Base-by-base conservation (phyloP, 2,329 filamentous ascomycete genomes). In the Aspergillus eucalypticola region DNA sequence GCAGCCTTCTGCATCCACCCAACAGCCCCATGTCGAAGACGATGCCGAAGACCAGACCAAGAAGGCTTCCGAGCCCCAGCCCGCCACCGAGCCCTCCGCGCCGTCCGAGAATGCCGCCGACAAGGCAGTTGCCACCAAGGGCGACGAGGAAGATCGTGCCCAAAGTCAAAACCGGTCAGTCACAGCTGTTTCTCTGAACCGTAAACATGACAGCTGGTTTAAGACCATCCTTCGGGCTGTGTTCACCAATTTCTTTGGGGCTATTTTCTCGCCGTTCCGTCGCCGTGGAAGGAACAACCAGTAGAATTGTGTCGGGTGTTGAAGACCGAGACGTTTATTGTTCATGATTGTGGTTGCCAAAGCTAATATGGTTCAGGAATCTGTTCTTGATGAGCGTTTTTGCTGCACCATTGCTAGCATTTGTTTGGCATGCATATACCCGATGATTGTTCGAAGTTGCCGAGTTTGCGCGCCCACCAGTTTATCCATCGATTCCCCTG, bases 1-100 rank as follows among this genome's bases (percentile, higher is more conserved):
- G 11, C 32, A 35, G 11, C 10, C 32, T 56, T 66, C 71, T n/a
- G 73, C 73, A 59, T 68, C 73, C 49, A 67, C 73, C 21, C 66
- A 71, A 41, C 52, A 72, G 44, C 55, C 67, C 27, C 56, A 67
- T 21, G 62, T 63, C 94, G 91, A 56, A 90, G 60, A 55, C n/a
- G 55, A 49, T 23, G 35, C 59, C 25, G 61, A 64, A 8, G 60
- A 54, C 29, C 48, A 64, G 23, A 32, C 56, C 13, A 55, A 62
- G 52, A 60, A 64, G 57, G 60, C 56, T 29, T 54, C 54, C 39
- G 56, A 61, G 59, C 49, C 64, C 38, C 53, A 66, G 44, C 32
- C 32, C 32, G 11, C 32, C 32, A 13, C 32, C 32, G 32, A 35
- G 55, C 13, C 59, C 13, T 54, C 60, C 42, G 41, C 54, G 19